Conservation (phyloP, 257 asterid genomes). For the Datura wrightii region DNA sequence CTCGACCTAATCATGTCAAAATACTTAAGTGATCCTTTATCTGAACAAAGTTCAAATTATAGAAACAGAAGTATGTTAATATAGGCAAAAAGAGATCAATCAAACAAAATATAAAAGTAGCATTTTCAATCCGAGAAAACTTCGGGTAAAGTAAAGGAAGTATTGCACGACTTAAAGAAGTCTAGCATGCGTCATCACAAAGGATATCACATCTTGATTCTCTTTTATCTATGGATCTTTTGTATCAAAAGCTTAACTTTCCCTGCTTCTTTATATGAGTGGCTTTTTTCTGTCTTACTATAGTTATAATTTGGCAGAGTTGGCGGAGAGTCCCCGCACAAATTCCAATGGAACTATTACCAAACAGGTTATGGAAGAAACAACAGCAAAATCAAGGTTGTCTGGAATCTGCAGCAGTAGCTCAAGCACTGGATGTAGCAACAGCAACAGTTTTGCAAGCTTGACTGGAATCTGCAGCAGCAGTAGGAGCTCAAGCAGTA, state of each 20-base stretch:
- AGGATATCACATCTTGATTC: conserved; percentile 41
- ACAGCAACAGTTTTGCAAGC: conserved; percentile 63
- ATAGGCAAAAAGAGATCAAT: conserved; percentile 34
- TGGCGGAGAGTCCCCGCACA: conserved; percentile 48
- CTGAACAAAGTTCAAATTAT: conserved; percentile 38
- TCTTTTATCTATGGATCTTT: conserved; percentile 40
- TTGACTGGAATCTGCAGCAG: conserved; percentile 59
- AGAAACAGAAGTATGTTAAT: conserved; percentile 26
- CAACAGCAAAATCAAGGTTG: conserved; percentile 42
- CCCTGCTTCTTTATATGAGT: conserved; percentile 33
- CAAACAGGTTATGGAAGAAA: conserved; percentile 53
- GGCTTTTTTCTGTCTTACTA: conserved; percentile 28
- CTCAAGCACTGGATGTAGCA: conserved; percentile 37
- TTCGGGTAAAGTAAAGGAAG: conserved; percentile 44
- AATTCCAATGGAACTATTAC: conserved; percentile 38
- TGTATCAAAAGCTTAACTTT: conserved; percentile 37
- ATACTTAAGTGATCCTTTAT: conserved; percentile 31
- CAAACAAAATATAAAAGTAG: conserved; percentile 36
- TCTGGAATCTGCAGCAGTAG: conserved; percentile 51
- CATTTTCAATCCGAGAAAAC: conserved; percentile 43
- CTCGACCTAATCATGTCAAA: not conserved
- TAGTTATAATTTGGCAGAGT: conserved; percentile 40
- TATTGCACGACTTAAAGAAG: conserved; percentile 31
- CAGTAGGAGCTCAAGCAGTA: conserved; percentile 51
- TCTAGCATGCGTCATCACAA: conserved; percentile 31